These are phyloP conservation scores for Lactifluus hygrophoroides DNA, from an alignment of 768 basidiomycete genomes.

Conservation along the genomic window DNA sequence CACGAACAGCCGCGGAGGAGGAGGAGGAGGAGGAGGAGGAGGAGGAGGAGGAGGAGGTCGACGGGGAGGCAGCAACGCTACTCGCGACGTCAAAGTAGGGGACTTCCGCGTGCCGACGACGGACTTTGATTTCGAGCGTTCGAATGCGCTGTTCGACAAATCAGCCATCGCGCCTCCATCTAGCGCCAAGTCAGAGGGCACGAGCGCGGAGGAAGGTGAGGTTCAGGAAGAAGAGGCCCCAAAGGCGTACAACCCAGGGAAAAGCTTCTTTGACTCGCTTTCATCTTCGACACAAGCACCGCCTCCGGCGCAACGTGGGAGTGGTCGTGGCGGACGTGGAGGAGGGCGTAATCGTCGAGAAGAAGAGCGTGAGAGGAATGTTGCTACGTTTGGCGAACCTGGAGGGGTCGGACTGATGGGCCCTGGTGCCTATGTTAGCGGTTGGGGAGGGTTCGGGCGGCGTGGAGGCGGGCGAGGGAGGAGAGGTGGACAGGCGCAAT, in stretches of 20 bases:
- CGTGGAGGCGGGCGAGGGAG: constrained; percentile 37
- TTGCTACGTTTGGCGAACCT: constrained; percentile 82
- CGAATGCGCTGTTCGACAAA: constrained; percentile 80
- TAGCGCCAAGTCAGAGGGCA: constrained; percentile 22
- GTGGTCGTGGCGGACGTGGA: constrained; percentile 38
- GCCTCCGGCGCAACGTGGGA: constrained; percentile 31
- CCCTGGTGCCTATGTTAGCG: constrained; percentile 70
- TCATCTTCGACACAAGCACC: constrained; percentile 39
- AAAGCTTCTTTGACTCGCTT: constrained; percentile 74
- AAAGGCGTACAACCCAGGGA: constrained; percentile 63
- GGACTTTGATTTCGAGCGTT: constrained; percentile 75
- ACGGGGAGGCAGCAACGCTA: constrained; percentile 4
- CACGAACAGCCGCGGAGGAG: constrained; percentile 32
- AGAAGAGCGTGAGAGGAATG: constrained; percentile 77
- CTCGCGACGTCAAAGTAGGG: constrained; percentile 25
- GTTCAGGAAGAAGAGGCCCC: constrained; percentile 30
- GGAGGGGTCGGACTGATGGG: constrained; percentile 72
- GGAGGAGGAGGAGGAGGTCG: constrained; percentile 33
- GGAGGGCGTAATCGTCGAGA: constrained; percentile 64
- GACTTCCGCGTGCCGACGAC: constrained; percentile 55
- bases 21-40: constrained; percentile 26
- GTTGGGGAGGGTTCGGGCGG: constrained; percentile 64
- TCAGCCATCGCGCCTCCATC: constrained; percentile 34
- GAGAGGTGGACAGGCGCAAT: constrained; percentile 25
- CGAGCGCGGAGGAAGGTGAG: constrained; percentile 30